Evolutionary conservation across 108 stramenopile species (phyloP), one percentile per base, ranked within the genome.

Genomic region (Cyclostephanos tholiformis): DNA sequence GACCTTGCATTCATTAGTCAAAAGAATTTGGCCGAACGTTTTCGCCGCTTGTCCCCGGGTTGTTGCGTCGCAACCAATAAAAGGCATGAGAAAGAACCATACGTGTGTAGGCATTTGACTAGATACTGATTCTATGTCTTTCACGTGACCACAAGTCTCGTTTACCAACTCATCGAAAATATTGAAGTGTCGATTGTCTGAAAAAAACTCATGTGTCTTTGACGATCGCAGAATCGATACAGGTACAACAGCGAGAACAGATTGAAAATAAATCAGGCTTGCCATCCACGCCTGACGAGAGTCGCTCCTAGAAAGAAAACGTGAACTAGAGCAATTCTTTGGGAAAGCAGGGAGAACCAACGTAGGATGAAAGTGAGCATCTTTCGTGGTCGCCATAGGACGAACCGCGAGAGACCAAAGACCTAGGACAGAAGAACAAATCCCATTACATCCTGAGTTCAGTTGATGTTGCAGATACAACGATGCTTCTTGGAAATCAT

Each of bases 61-160:
- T 41, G 55, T 14, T 23, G 60, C 14, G 63, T 76, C 69, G 12
- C 17, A 10, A 10, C 59, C 41, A 61, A 70, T 16, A 49, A 81
- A 81, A 4, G 80, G 73, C 69, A 63, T 55, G 11, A 74, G 36
- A 39, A 81, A 60, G 0, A 74, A 43, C 73, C 72, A 81, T 29
- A 70, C 49, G 19, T 73, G 63, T 2, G 66, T 32, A 62, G 77
- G 77, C 4, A 81, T 19, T 50, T 60, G 20, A 9, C 46, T 7
- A 35, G 44, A 66, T 16, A 32, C 52, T 29, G 65, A 25, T 25
- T 51, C 26, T 2, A 57, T 35, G 39, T 16, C 41, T 57, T 49
- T 53, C 19, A 0, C 27, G 26, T 6, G 6, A 20, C 56, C 44
- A 39, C 35, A 30, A 30, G 55, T 46, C 38, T 35, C 25, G 22